A percentile compares a stretch with the other conserved stretches of the same genome.
Evolutionary conservation across 805 yeast genomes (phyloP).

Genomic region (Lipomyces sp.): DNA sequence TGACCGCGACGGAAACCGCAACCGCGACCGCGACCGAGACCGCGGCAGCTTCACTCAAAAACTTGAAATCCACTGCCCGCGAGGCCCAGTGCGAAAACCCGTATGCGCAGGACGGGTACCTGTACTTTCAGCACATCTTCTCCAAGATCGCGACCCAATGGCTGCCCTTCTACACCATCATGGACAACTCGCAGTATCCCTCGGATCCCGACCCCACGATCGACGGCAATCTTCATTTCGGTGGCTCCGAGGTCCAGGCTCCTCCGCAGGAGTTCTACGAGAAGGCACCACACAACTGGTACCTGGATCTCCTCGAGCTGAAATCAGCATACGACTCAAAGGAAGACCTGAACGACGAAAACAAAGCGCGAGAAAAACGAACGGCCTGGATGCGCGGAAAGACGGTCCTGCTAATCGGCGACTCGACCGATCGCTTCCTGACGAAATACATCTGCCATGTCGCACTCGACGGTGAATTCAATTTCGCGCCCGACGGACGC

Average conservation of each 20-base stretch:
- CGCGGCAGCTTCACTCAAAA: too few species aligned
- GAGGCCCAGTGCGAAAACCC: background rate
- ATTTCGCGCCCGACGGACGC: background rate
- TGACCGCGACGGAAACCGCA: too few species aligned
- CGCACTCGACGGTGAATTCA: background rate
- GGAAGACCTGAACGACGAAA: background rate
- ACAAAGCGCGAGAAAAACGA: too few species aligned
- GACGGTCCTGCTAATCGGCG: constrained; percentile 7
- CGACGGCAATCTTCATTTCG: too few species aligned
- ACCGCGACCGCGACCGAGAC: too few species aligned
- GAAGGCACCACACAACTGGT: constrained; percentile 8
- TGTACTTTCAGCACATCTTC: background rate
- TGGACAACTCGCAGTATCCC: too few species aligned
- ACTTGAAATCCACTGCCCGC: too few species aligned
- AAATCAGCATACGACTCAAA: too few species aligned
- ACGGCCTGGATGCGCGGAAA: background rate
- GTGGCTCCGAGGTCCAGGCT: background rate
- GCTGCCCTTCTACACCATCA: too few species aligned
- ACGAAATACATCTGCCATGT: background rate
- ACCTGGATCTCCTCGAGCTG: background rate
- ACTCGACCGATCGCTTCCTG: constrained; percentile 10
- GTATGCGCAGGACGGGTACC: background rate
- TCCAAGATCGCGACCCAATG: background rate
- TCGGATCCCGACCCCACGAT: background rate
- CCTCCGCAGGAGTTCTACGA: background rate